Conservation (phyloP, 2,329 filamentous ascomycete species). For the Huntiella moniliformis region DNA sequence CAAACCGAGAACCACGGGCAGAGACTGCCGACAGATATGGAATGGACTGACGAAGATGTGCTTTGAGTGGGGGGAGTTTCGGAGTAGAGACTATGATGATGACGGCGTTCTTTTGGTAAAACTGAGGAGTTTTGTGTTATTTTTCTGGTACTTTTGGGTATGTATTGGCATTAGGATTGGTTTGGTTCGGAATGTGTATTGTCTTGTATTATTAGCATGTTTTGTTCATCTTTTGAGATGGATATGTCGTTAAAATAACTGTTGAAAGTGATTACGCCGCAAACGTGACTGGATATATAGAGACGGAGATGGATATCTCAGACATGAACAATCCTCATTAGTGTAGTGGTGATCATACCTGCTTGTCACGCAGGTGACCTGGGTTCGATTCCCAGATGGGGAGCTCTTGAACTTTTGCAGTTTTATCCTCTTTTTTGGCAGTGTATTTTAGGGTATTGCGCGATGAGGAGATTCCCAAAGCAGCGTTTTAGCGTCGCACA, state of each 20-base stretch:
- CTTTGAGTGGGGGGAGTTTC: not conserved
- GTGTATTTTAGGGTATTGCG: not conserved
- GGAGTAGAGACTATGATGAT: no score
- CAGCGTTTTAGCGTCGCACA: no score
- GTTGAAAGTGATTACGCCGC: no score
- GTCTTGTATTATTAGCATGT: not conserved
- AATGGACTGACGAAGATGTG: slow-evolving; percentile 47
- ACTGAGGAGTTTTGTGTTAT: no score
- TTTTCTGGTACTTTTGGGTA: no score
- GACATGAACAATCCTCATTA: slow-evolving; percentile 4
- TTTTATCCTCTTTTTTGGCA: not conserved
- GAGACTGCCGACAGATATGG: slow-evolving; percentile 43
- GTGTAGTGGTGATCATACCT: slow-evolving; percentile 12
- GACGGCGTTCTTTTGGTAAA: no score
- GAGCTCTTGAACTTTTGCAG: not conserved
- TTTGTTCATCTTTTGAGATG: not conserved
- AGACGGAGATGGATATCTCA: not conserved
- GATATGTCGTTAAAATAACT: not conserved
- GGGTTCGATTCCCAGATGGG: slow-evolving; percentile 12
- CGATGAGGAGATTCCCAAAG: no score
- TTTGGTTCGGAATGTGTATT: not conserved
- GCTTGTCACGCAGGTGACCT: slow-evolving; percentile 12
- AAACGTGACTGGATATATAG: no score
- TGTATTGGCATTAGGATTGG: no score
- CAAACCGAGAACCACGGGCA: slow-evolving; percentile 35